phyloP scores from a whole-genome alignment of 176 grass and related monocot species.

The Aegilops sharonensis region DNA sequence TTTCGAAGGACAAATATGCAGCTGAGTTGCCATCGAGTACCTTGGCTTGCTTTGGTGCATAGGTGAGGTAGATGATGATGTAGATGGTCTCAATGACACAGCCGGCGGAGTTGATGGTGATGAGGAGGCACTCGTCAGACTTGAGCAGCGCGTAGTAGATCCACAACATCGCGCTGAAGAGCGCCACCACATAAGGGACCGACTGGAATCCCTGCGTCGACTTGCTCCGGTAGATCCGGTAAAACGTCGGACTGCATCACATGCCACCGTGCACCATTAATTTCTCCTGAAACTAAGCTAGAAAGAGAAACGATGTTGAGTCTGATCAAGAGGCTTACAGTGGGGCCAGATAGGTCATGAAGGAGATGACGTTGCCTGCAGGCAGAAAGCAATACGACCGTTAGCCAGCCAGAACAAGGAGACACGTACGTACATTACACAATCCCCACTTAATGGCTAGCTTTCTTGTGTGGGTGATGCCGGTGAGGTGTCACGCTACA shows the following conservation, averaged over 20 bases:
- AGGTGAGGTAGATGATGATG: slow-evolving; percentile 59
- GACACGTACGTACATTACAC: neutral
- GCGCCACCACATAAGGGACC: slow-evolving; percentile 77
- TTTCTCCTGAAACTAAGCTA: neutral
- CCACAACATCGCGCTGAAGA: slow-evolving; percentile 90
- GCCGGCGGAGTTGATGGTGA: slow-evolving; percentile 73
- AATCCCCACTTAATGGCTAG: neutral
- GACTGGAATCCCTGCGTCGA: slow-evolving; percentile 86
- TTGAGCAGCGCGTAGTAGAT: slow-evolving; percentile 87
- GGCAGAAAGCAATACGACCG: neutral
- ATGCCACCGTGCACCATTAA: neutral
- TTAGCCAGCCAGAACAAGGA: neutral
- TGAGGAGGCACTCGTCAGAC: slow-evolving; percentile 50
- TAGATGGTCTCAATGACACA: slow-evolving; percentile 87
- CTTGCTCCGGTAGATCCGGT: slow-evolving; percentile 66
- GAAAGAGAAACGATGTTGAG: neutral
- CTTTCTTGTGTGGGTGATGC: neutral
- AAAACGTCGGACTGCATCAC: slow-evolving; percentile 66
- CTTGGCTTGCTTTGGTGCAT: slow-evolving; percentile 59
- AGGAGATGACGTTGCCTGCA: slow-evolving; percentile 83
- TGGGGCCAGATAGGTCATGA: slow-evolving; percentile 78
- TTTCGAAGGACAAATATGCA: no score
- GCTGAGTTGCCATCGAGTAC: no score
- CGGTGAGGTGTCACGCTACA: neutral
- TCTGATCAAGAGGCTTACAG: slow-evolving; percentile 40